Base-by-base conservation (phyloP, 73 alveolate genomes). In the Paramecium octaurelia region DNA sequence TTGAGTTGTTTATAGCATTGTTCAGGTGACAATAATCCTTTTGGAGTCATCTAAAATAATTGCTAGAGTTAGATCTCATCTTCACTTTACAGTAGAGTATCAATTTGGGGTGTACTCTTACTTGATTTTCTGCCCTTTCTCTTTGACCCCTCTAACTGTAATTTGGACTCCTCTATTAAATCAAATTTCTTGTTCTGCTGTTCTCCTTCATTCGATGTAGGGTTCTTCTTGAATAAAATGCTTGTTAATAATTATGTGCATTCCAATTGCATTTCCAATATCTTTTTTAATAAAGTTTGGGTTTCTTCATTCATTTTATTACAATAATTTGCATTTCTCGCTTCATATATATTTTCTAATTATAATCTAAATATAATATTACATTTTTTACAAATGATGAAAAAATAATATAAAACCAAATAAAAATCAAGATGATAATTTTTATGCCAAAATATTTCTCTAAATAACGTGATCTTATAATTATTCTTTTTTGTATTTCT, bases 401-500 rank as follows among this genome's bases (percentile, higher is more conserved):
- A 18, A 54, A 48, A 54, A 54, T 54, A 54, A 18, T 54, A 54
- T 54, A 54, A 54, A 54, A 54, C 69, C 69, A 54, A 54, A 54
- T 54, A n/a, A 54, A 54, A 54, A 54, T 54, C 69, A 54, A 54
- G 31, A 54, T 54, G 69, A 54, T 54, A 64, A 27, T 64, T 64
- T 64, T 34, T 31, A 64, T 31, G 50, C 46, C 48, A 64, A 31
- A 16, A 64, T 27, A 64, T 8, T 64, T 34, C 84, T 64, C 9
- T 64, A 34, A 64, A 64, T 64, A 27, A 64, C 84, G 12, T 64
- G 29, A 64, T 64, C 84, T 64, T 64, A 64, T 64, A 64, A 34
- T 64, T 64, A 64, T 64, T 64, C 84, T 64, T 64, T 64, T 64
- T 64, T 64, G n/a, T 64, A 64, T 64, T 64, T 64, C 46, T 64